These are phyloP conservation scores for Schwanniomyces yamadae DNA, from an alignment of 805 yeast genomes.

Conservation along the genomic window DNA sequence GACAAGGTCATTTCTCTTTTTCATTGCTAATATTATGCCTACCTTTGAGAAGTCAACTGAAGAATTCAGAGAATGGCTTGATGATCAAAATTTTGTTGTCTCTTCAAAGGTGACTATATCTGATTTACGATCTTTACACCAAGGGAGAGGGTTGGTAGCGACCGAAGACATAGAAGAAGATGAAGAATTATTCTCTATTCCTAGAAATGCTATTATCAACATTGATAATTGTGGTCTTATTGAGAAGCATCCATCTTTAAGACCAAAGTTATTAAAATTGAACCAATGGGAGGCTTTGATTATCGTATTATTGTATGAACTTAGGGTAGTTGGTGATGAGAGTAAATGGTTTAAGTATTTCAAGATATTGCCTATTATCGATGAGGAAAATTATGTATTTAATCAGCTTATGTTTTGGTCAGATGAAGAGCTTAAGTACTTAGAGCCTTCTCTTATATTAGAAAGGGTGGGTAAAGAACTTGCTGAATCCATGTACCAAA, in stretches of 20 bases:
- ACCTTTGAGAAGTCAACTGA: conserved; percentile 13
- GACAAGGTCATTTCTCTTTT: no score
- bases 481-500: conserved; percentile 60
- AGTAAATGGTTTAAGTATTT: conserved; percentile 74
- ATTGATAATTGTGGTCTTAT: conserved; percentile 55
- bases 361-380: conserved; percentile 59
- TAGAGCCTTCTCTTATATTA: conserved; percentile 71
- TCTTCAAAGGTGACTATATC: conserved; percentile 57
- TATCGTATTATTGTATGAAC: conserved; percentile 62
- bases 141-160: conserved; percentile 82
- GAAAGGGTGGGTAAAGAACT: conserved; percentile 68
- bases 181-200: conserved; percentile 69
- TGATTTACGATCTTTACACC: conserved; percentile 57
- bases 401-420: conserved; percentile 81
- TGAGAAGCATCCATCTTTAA: conserved; percentile 25
- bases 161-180: conserved; percentile 54
- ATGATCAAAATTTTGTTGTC: conserved; percentile 37
- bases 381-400: conserved; percentile 35
- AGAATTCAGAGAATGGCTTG: conserved; percentile 29
- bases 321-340: conserved; percentile 37
- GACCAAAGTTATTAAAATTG: conserved; percentile 38
- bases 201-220: conserved; percentile 57
- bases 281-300: conserved; percentile 81
- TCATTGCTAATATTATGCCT: neutral
- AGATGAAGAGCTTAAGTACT: conserved; percentile 51